Conservation (phyloP, 1,284 basidiomycete genomes). For the Volvariella surrecta region DNA sequence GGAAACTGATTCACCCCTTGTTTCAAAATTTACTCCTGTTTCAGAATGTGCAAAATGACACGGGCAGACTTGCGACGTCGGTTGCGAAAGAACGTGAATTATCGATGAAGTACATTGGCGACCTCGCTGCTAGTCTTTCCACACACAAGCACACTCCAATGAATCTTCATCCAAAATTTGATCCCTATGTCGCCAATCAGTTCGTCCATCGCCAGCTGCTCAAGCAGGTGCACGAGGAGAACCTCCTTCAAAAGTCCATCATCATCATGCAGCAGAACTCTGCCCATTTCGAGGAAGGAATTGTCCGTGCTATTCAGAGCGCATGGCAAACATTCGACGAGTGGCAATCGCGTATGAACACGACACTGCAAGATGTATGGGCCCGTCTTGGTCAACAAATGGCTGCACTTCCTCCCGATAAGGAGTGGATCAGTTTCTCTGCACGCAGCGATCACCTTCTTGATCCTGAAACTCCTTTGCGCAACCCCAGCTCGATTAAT, state of each 20-base stretch:
- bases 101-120: conserved; percentile 82
- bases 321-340: conserved; percentile 98
- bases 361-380: conserved; percentile 79
- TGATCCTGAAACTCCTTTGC: conserved; percentile 91
- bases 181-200: conserved; percentile 79
- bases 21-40: neutral
- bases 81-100: conserved; percentile 94
- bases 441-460: conserved; percentile 93
- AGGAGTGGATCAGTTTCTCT: conserved; percentile 96
- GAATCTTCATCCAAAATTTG: conserved; percentile 73
- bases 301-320: conserved; percentile 91
- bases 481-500: conserved; percentile 72
- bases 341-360: conserved; percentile 87
- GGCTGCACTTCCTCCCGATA: conserved; percentile 81
- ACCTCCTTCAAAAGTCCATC: conserved; percentile 96
- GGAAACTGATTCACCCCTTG: neutral
- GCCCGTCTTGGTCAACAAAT: conserved; percentile 71
- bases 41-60: conserved; percentile 98
- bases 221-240: conserved; percentile 95
- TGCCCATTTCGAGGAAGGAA: conserved; percentile 95
- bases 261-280: conserved; percentile 99
- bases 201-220: conserved; percentile 83
- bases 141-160: conserved; percentile 95
- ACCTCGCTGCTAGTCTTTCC: conserved; percentile 83
- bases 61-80: conserved; percentile 87